Evolutionary conservation across 495 filamentous ascomycete genomes (phyloP), one percentile per base, ranked within the genome.

Genomic region (Glutinoglossum americanum): DNA sequence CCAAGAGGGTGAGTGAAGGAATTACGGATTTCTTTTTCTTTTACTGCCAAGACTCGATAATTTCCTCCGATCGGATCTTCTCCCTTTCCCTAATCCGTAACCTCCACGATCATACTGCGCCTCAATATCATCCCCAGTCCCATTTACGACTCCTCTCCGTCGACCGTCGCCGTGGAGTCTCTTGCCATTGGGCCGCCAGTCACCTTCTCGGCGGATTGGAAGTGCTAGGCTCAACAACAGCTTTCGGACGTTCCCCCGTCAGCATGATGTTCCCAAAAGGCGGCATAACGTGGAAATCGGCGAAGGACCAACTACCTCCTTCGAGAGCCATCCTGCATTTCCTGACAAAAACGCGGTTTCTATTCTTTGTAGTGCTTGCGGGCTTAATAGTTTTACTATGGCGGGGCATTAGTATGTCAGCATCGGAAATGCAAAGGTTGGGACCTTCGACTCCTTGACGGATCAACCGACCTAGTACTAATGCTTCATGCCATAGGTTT

Each of bases 261-360:
- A n/a, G 47, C 19, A 49, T 23, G 82, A 73, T 94, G 68, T 76
- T 92, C 62, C 84, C 85, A 55, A 94, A 93, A 70, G 85, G 85
- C 69, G 86, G 85, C 70, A 78, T 93, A 66, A 92, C 76, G 68
- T 96, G 90, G 86, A 95, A 94, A 74, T 84, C 87, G 62, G 80
- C 93, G 56, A 83, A 76, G 70, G 76, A 85, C 62, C 76, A 81
- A 59, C 72, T 97, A 62, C 90, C 89, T 59, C 90, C 89, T 59
- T 81, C 83, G 62, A 78, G 87, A 71, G 85, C 85, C 41, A 70
- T 98, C 69, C 76, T 83, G 68, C 73, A 84, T 54, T 77, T 87
- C 64, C 67, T 95, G 51, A 83, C 85, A 57, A 78, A 81, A 62
- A 86, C 89, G 59, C 79, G 89, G 39, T 85, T 92, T 59, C 72